Evolutionary conservation across 2,329 filamentous ascomycete species (phyloP), one percentile per base, ranked within the genome.

Genomic region (Aspergillus sp.): DNA sequence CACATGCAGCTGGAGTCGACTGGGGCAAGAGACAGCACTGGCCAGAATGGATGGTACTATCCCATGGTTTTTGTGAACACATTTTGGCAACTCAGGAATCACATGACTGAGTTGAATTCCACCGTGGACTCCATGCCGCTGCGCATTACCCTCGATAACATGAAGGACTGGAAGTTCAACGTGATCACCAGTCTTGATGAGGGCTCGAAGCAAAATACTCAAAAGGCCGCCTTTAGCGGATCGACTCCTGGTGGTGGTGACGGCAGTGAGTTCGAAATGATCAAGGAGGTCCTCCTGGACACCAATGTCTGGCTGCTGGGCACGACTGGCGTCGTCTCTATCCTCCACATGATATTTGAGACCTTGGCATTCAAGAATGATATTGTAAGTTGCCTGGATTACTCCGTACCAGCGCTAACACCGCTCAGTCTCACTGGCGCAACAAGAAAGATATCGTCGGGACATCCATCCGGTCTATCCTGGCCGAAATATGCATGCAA

Each of bases 361-460:
- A 88, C 83, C 53, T 74, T 98, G 20, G 91, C 91, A 2, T 98
- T 98, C 68, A 94, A 93, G 53, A 94, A 82, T 55, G 91, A 98
- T 57, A 94, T 98, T 57, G 78, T 67, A 55, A 58, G 63, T 51
- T 25, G 30, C n/a, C 12, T 12, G n/a, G 11, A 15, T 26, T 13
- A 10, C 12, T 12, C 15, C 16, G 22, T 27, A 14, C 10, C 15
- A n/a, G 17, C 15, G 30, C 33, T 26, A 22, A 27, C 15, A 12
- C 13, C 17, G n/a, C 8, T 29, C 34, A 66, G 63, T 71, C 86
- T 30, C 91, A 98, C 64, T 98, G 91, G 77, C 85, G 88, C 56
- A 95, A 96, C 70, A 98, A 98, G 80, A 98, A 98, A 71, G 93
- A 96, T 66, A 91, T 94, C 37, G 83, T 98, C 16, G 91, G 91